These are phyloP conservation scores for Podospora appendiculata DNA, from an alignment of 495 filamentous ascomycete genomes.

Conservation along the genomic window DNA sequence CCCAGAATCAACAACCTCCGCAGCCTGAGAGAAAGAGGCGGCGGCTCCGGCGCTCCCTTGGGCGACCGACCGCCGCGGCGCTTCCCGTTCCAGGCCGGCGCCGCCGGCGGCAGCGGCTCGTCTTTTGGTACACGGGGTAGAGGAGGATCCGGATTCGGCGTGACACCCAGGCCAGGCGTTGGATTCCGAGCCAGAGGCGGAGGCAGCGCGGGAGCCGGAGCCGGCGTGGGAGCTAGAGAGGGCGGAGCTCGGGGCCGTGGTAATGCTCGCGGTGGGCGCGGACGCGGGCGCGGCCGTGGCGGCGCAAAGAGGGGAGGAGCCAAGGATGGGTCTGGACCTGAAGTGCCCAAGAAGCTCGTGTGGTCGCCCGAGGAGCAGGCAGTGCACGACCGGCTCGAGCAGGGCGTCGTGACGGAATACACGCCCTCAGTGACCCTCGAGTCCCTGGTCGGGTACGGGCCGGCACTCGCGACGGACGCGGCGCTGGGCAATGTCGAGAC, in stretches of 20 bases:
- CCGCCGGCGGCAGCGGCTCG: not conserved
- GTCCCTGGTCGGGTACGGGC: slow-evolving; percentile 21
- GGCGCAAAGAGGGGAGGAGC: not conserved
- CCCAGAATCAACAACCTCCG: slow-evolving; percentile 21
- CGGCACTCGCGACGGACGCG: slow-evolving; percentile 21
- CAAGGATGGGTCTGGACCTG: too few relatives aligned
- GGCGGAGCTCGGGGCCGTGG: not conserved
- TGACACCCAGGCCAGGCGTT: not conserved
- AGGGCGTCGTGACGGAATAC: slow-evolving; percentile 21
- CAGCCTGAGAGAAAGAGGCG: slow-evolving; percentile 15
- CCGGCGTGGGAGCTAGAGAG: not conserved
- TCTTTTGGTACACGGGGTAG: not conserved
- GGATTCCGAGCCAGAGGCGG: not conserved
- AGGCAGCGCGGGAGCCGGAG: not conserved
- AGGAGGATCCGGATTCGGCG: not conserved
- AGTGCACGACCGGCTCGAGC: slow-evolving; percentile 14
- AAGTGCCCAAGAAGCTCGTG: slow-evolving; percentile 6
- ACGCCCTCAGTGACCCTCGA: slow-evolving; percentile 13
- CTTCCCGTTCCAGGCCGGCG: too few relatives aligned
- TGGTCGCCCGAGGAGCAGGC: slow-evolving; percentile 14
- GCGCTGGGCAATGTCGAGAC: slow-evolving; percentile 16
- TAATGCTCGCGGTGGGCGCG: not conserved
- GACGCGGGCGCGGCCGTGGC: not conserved
- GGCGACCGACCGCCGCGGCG: not conserved
- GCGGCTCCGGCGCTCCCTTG: not conserved